Base-by-base conservation (phyloP, 352 stramenopile genomes). In the Globisporangium nunn region DNA sequence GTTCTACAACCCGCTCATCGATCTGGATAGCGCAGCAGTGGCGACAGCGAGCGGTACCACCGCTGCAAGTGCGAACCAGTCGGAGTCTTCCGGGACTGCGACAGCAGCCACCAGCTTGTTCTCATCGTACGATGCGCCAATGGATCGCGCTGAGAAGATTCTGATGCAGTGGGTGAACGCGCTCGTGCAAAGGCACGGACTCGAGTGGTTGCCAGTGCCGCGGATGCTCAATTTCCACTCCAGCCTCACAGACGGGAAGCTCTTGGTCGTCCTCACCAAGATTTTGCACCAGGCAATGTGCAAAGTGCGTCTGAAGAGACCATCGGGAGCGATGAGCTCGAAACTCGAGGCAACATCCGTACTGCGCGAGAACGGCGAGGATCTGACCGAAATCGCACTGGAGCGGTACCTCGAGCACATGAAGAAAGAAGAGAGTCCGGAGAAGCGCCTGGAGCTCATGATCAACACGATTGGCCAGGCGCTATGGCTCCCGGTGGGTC, bases 351-450 rank as follows among this genome's bases (percentile, higher is more conserved):
- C 66, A 0, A 68, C 75, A 35, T 86, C 79, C 0, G 68, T 88
- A 31, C 54, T 88, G 52, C 79, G 81, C 17, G 81, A 92, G 50
- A 92, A 90, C 59, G 79, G 81, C 18, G 74, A 90, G 17, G 79
- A 88, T n/a, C 63, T 92, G 12, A 92, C 79, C 0, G 81, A 90
- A 54, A 87, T 90, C 53, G 72, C 69, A 3, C 82, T 87, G 69
- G 81, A 87, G 55, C 64, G 79, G n/a, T 92, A 88, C 55, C 14
- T 88, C 50, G 79, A 89, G 29, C 70, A 82, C 60, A 68, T 92
- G 37, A 68, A 65, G 10, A 64, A 61, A 4, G 81, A 92, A 44
- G 61, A 63, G 6, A 72, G 61, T 6, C 54, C 78, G 23, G 64
- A 81, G 54, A 87, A 87, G 41, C 66, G 79, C 3, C 59, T 92